Evolutionary conservation across 139 green algal species (phyloP).

Genomic region (Microglena sp.): DNA sequence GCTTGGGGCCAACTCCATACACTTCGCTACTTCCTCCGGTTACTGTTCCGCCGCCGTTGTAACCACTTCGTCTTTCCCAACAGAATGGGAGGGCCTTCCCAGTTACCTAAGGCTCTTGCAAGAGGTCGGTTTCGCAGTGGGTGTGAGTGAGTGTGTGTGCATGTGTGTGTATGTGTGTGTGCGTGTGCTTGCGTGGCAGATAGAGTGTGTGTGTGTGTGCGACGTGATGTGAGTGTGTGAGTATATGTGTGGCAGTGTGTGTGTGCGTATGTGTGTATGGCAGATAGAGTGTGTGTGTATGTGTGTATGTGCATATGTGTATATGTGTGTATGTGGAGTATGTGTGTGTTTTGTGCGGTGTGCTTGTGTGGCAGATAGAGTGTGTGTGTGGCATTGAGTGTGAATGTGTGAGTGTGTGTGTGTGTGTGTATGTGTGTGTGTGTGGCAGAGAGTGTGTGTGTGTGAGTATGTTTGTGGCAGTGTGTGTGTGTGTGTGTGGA

Average conservation of each 20-base stretch:
- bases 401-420: background rate
- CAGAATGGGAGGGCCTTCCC: too few species aligned
- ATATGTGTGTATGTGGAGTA: background rate
- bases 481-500: too few species aligned
- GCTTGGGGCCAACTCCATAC: too few species aligned
- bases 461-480: background rate
- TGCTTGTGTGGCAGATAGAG: slow-evolving; percentile 2
- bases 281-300: background rate
- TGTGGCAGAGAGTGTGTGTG: background rate
- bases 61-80: too few species aligned
- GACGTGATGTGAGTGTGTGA: background rate
- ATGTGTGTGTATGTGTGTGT: background rate
- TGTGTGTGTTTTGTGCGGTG: slow-evolving; percentile 1
- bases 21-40: too few species aligned
- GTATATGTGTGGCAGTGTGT: background rate
- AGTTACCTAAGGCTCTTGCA: too few species aligned
- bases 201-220: slow-evolving; percentile 7
- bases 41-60: too few species aligned
- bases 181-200: too few species aligned
- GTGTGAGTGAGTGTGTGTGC: slow-evolving; percentile 2
- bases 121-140: background rate
- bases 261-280: background rate
- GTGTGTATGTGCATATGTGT: background rate
- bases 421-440: background rate
- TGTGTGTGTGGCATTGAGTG: too few species aligned